These are phyloP conservation scores for Exophiala viscosa DNA, from an alignment of 2,329 filamentous ascomycete genomes.

Conservation along the genomic window DNA sequence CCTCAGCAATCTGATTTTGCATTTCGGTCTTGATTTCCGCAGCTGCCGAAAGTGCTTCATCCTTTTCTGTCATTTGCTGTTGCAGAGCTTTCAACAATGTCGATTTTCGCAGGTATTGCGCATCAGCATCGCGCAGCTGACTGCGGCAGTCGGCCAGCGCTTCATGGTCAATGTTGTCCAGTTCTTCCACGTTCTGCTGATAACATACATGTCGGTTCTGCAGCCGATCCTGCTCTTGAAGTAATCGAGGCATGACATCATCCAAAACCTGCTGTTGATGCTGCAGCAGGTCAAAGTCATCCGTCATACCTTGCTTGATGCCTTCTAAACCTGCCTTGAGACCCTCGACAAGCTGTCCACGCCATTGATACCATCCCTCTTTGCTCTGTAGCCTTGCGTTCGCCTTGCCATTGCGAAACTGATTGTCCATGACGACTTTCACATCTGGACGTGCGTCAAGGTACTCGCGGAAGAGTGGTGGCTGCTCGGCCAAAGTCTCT, in stretches of 20 bases:
- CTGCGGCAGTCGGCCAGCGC: constrained; percentile 72
- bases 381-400: constrained; percentile 87
- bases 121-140: constrained; percentile 61
- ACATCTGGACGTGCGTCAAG: constrained; percentile 78
- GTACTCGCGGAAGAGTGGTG: constrained; percentile 87
- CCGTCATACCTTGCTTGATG: constrained; percentile 71
- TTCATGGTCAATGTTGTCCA: constrained; percentile 57
- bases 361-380: constrained; percentile 97
- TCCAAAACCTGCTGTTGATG: constrained; percentile 67
- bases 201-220: constrained; percentile 63
- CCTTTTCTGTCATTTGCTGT: constrained; percentile 63
- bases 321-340: constrained; percentile 75
- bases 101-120: constrained; percentile 67
- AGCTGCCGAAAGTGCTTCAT: constrained; percentile 59
- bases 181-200: constrained; percentile 66
- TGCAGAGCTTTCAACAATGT: constrained; percentile 64
- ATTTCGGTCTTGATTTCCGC: constrained; percentile 66
- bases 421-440: constrained; percentile 84
- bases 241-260: constrained; percentile 62
- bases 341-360: constrained; percentile 79
- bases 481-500: constrained; percentile 85
- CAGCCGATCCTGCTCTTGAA: constrained; percentile 59
- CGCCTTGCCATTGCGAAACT: constrained; percentile 96
- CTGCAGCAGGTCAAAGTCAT: constrained; percentile 64
- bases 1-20: constrained; percentile 70